Evolutionary conservation across 371 early-diverging fungal species (phyloP).

Genomic region (Coelomomyces lativittatus): DNA sequence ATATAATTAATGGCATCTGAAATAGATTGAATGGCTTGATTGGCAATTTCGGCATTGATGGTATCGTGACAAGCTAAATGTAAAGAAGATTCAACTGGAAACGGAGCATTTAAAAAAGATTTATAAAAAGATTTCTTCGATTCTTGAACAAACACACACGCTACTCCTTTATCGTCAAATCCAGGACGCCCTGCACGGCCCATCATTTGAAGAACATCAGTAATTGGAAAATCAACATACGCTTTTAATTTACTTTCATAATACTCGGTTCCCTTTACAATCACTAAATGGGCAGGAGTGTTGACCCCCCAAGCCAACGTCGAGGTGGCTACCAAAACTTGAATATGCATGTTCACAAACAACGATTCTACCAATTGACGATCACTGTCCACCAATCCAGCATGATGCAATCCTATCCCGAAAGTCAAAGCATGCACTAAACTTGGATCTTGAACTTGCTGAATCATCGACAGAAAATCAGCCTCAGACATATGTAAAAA

Average conservation of each 20-base stretch:
- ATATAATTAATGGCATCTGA: slow-evolving; percentile 84
- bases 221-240: slow-evolving; percentile 83
- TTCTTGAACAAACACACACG: slow-evolving; percentile 70
- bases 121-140: slow-evolving; percentile 88
- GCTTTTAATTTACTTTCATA: slow-evolving; percentile 74
- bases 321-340: slow-evolving; percentile 85
- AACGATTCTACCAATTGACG: slow-evolving; percentile 79
- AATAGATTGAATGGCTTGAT: slow-evolving; percentile 60
- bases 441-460: slow-evolving; percentile 51
- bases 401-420: slow-evolving; percentile 96
- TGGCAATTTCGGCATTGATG: slow-evolving; percentile 76
- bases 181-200: slow-evolving; percentile 98
- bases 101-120: slow-evolving; percentile 79
- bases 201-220: slow-evolving; percentile 96
- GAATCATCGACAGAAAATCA: slow-evolving; percentile 52
- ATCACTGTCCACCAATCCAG: slow-evolving; percentile 79
- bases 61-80: slow-evolving; percentile 60
- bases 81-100: slow-evolving; percentile 70
- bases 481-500: slow-evolving; percentile 70
- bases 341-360: slow-evolving; percentile 78
- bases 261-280: slow-evolving; percentile 94
- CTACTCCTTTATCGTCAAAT: slow-evolving; percentile 76
- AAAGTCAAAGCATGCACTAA: slow-evolving; percentile 64
- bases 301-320: slow-evolving; percentile 99
- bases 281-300: slow-evolving; percentile 92